Percentiles rank a stretch among this genome's conserved stretches.
Conservation (phyloP, 164 flowering plant species). For the Vitis labrusca region DNA sequence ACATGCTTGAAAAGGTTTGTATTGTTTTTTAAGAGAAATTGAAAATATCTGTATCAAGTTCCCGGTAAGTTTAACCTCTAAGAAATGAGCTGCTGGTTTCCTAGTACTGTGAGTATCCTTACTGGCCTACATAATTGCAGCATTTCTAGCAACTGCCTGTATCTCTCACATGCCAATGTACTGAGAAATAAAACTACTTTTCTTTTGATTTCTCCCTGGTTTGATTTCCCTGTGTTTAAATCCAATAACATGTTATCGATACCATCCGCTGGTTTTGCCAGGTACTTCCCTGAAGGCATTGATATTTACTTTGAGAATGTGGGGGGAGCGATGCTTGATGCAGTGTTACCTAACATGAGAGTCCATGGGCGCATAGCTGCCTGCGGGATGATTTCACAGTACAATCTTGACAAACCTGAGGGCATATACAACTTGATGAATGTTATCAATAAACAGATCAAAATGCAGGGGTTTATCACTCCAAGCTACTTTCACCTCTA, state of each 20-base stretch:
- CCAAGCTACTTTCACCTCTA: conserved; percentile 27
- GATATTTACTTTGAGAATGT: conserved; percentile 57
- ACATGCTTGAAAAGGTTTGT: conserved; percentile 41
- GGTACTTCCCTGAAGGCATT: conserved; percentile 45
- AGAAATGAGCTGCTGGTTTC: no score
- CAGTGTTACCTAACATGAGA: conserved; percentile 44
- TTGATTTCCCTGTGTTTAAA: no score
- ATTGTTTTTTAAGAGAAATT: no score
- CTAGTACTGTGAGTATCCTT: no score
- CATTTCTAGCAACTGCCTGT: no score
- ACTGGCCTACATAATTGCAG: no score
- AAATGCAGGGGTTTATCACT: conserved; percentile 37
- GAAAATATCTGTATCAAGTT: no score
- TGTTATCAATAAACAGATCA: conserved; percentile 22
- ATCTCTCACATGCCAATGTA: no score
- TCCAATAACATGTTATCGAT: no score
- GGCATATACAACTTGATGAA: conserved; percentile 33
- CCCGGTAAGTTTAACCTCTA: no score
- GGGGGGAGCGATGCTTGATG: conserved; percentile 52
- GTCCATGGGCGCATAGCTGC: conserved; percentile 39
- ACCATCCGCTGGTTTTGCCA: neutral
- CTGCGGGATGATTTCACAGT: conserved; percentile 48
- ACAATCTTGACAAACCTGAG: conserved; percentile 15
- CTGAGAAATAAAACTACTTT: no score
- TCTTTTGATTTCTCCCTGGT: no score